These are phyloP conservation scores for Chaetomiaceae sp. DNA, from an alignment of 2,329 filamentous ascomycete genomes.

Conservation along the genomic window DNA sequence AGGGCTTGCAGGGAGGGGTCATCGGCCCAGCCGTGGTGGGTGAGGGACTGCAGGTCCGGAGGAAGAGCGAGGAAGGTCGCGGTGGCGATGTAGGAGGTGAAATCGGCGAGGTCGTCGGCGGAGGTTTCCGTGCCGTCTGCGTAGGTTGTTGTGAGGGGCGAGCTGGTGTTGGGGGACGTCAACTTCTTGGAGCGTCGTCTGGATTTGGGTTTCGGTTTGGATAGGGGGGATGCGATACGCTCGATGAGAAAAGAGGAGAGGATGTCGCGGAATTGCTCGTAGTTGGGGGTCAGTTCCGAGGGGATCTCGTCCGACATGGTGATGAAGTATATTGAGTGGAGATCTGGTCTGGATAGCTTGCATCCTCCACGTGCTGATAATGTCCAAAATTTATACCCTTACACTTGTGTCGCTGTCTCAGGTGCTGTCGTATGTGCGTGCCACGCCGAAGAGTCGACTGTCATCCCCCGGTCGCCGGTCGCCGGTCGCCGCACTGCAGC, in stretches of 20 bases:
- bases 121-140: not conserved
- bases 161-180: not conserved
- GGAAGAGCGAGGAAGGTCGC: conserved; percentile 67
- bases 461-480: not conserved
- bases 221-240: conserved; percentile 44
- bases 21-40: conserved; percentile 53
- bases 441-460: no score
- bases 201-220: conserved; percentile 44
- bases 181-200: conserved; percentile 33
- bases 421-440: no score
- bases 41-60: conserved; percentile 53
- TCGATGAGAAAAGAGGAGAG: conserved; percentile 66
- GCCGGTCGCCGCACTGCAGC: not conserved
- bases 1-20: conserved; percentile 45
- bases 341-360: not conserved
- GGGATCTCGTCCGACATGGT: conserved; percentile 16
- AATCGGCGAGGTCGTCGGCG: conserved; percentile 47
- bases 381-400: no score
- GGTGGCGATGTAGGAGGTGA: conserved; percentile 71
- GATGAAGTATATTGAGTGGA: not conserved
- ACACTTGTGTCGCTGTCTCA: no score
- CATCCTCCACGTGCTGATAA: no score
- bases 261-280: conserved; percentile 68
- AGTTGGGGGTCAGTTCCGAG: conserved; percentile 44
- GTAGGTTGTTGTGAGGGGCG: not conserved